Evolutionary conservation across 2,329 filamentous ascomycete genomes (phyloP).

Genomic region (Alternaria metachromatica): DNA sequence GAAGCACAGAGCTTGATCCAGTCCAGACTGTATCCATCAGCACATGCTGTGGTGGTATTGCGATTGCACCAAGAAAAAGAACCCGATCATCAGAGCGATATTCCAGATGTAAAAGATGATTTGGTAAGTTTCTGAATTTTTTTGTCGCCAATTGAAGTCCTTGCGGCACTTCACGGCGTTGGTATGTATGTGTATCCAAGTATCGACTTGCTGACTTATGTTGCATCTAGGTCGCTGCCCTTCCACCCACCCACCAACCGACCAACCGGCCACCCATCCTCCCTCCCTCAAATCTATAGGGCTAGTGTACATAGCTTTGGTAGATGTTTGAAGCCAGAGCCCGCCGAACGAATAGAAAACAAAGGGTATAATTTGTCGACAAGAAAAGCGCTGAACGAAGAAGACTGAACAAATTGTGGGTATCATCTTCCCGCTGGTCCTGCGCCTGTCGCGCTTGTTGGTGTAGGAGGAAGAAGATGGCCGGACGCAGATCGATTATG

Average conservation of each 20-base stretch:
- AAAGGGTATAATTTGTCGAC: slow-evolving; percentile 43
- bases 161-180: slow-evolving; percentile 12
- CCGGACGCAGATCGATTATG: slow-evolving; percentile 47
- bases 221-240: slow-evolving; percentile 21
- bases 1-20: slow-evolving; percentile 31
- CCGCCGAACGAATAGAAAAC: slow-evolving; percentile 29
- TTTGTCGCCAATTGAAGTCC: slow-evolving; percentile 2
- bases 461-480: slow-evolving; percentile 43
- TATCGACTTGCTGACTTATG: slow-evolving; percentile 17
- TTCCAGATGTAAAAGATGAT: not conserved
- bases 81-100: not conserved
- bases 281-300: slow-evolving; percentile 2
- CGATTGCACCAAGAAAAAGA: not conserved
- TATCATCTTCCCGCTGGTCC: slow-evolving; percentile 15
- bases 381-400: slow-evolving; percentile 19
- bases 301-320: slow-evolving; percentile 33
- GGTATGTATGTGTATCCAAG: slow-evolving; percentile 21
- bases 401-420: not conserved
- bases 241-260: not conserved
- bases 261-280: not conserved
- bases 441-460: slow-evolving; percentile 24
- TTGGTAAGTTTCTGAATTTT: slow-evolving; percentile 29
- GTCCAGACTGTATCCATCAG: not conserved
- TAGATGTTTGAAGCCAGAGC: slow-evolving; percentile 25
- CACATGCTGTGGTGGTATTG: not conserved